Evolutionary conservation across 1,284 basidiomycete genomes (phyloP), one percentile per base, ranked within the genome.

Genomic region (Phellinidium pouzarii): DNA sequence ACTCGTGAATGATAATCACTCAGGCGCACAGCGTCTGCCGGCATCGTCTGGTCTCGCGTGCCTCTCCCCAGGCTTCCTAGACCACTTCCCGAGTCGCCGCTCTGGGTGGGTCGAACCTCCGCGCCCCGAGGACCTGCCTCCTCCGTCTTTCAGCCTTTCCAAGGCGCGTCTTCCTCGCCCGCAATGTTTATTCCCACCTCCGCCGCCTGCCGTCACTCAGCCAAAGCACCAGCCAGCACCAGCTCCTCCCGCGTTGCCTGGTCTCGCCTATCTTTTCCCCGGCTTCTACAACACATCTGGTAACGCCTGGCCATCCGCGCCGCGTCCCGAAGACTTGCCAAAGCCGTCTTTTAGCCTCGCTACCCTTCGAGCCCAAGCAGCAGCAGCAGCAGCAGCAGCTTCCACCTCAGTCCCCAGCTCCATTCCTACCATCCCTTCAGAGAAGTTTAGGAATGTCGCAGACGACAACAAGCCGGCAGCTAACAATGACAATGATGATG

Each of bases 61-160:
- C 22, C 23, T 44, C 8, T 52, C 36, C 34, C 36, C 50, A 19
- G 34, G 36, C 7, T 38, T 48, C 37, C 23, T 48, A 1, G 47
- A 48, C 7, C 8, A 29, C 36, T 40, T 41, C 23, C 17, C 19
- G 4, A 38, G 25, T 23, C 22, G 27, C 23, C 14, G 3, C 12
- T 17, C n/a, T 17, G 7, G 3, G 8, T 17, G 3, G 3, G n/a
- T 20, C 14, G 7, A 17, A 3, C 22, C 26, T 14, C 34, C 20
- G 6, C 34, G 36, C 36, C 25, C 22, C 34, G 22, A 6, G 23
- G 23, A 25, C 36, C 36, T 17, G 17, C 47, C 12, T 48, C 22
- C 22, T 8, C 37, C 37, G 3, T 3, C 37, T 17, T 40, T 40
- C 37, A 40, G 19, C 37, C 37, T 34, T 7, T 8, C 31, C 31